Evolutionary conservation across 75 land plant genomes (phyloP).

Genomic region (Selaginella tamariscina): DNA sequence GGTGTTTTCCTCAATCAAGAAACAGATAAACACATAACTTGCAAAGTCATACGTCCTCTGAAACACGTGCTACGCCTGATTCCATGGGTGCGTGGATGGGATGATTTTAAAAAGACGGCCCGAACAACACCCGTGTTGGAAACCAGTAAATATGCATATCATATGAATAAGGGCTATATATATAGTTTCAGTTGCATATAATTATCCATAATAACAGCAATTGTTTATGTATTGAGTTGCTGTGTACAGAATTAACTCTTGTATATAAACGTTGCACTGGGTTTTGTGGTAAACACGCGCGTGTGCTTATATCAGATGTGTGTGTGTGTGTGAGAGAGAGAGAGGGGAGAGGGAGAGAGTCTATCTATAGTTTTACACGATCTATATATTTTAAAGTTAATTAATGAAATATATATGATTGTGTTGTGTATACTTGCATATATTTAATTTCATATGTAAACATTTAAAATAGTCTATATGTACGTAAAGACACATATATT

Average conservation of each 20-base stretch:
- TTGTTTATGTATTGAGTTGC: background rate
- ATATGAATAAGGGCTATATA: background rate
- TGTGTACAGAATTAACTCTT: too few species aligned
- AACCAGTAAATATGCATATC: conserved; percentile 40
- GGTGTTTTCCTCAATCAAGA: conserved; percentile 41
- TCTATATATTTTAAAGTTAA: background rate
- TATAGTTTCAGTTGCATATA: background rate
- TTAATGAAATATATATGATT: background rate
- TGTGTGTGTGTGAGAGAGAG: too few species aligned
- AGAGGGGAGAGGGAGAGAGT: too few species aligned
- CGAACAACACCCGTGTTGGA: conserved; percentile 40
- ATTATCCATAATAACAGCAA: background rate
- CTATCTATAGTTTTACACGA: background rate
- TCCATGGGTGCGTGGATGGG: conserved; percentile 98
- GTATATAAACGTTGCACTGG: too few species aligned
- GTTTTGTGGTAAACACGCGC: too few species aligned
- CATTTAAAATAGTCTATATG: too few species aligned
- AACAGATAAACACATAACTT: conserved; percentile 48
- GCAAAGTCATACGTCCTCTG: conserved; percentile 44
- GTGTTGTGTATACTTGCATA: background rate
- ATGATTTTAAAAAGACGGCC: conserved; percentile 66
- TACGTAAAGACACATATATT: background rate
- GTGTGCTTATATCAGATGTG: too few species aligned
- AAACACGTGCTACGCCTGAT: conserved; percentile 68
- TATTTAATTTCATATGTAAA: too few species aligned